A percentile compares a stretch with the other conserved stretches of the same genome.
These are phyloP conservation scores for Batrachochytrium dendrobatidis DNA, from an alignment of 371 early-diverging fungal genomes.

Conservation along the genomic window DNA sequence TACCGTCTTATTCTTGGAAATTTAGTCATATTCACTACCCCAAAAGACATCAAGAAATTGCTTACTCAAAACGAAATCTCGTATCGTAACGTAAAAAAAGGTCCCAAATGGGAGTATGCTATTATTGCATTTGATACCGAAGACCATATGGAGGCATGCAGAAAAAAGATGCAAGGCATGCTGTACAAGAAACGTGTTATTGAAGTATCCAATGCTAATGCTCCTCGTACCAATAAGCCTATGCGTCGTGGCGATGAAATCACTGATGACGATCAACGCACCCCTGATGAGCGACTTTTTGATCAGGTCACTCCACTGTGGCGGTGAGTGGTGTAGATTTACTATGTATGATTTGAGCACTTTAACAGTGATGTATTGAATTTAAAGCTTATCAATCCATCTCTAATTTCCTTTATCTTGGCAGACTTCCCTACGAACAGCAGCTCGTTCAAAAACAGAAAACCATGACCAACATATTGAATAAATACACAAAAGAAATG, in stretches of 20 bases:
- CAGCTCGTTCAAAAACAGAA: constrained; percentile 33
- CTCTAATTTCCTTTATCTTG: background rate
- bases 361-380: too few relatives aligned
- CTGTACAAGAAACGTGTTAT: too few relatives aligned
- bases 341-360: background rate
- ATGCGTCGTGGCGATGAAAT: constrained; percentile 4
- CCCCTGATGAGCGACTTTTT: constrained; percentile 54
- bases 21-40: background rate
- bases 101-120: constrained; percentile 4
- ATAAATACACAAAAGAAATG: constrained; percentile 18
- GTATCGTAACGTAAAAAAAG: constrained; percentile 3
- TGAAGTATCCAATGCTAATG: too few relatives aligned
- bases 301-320: constrained; percentile 70
- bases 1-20: background rate
- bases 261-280: constrained; percentile 29
- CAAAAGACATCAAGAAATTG: background rate
- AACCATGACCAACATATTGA: constrained; percentile 16
- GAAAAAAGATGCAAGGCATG: background rate
- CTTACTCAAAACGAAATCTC: background rate
- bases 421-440: constrained; percentile 25
- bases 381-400: too few relatives aligned
- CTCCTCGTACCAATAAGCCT: too few relatives aligned
- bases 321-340: constrained; percentile 16
- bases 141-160: background rate
- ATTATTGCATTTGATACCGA: constrained; percentile 3